Evolutionary conservation across 1,139 yeast species (phyloP).

Genomic region (Suhomyces bokatorum): DNA sequence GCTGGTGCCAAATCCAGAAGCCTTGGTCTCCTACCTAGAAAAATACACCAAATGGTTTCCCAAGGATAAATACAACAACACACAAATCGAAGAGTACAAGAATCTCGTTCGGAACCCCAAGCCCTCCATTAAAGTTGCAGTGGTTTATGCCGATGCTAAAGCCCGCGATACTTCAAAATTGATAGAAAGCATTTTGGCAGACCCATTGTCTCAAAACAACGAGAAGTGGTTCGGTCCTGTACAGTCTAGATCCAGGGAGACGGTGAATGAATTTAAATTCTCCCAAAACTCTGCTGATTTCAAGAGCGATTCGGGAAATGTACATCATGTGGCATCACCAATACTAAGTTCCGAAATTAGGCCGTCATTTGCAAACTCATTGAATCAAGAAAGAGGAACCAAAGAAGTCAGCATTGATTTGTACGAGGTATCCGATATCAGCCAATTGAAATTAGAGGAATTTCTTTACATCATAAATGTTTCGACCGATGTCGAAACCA

Average conservation of each 20-base stretch:
- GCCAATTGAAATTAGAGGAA: slow-evolving; percentile 6
- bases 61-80: slow-evolving; percentile 23
- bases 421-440: slow-evolving; percentile 31
- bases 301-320: neutral
- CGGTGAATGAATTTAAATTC: slow-evolving; percentile 24
- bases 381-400: neutral
- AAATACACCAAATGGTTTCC: slow-evolving; percentile 26
- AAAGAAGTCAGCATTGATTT: slow-evolving; percentile 27
- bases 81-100: slow-evolving; percentile 20
- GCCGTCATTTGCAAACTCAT: slow-evolving; percentile 20
- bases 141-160: slow-evolving; percentile 26
- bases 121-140: slow-evolving; percentile 29
- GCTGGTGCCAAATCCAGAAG: slow-evolving; percentile 6
- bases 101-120: slow-evolving; percentile 3
- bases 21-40: slow-evolving; percentile 6
- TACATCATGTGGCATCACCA: slow-evolving; percentile 34
- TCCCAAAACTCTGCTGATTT: slow-evolving; percentile 10
- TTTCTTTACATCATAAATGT: slow-evolving; percentile 37
- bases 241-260: slow-evolving; percentile 21
- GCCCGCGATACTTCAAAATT: slow-evolving; percentile 27
- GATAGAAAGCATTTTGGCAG: slow-evolving; percentile 41
- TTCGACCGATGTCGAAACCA: slow-evolving; percentile 26
- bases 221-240: slow-evolving; percentile 34
- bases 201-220: slow-evolving; percentile 41
- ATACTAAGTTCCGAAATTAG: slow-evolving; percentile 32